Base-by-base conservation (phyloP, 2,329 filamentous ascomycete genomes). In the Fusarium redolens region DNA sequence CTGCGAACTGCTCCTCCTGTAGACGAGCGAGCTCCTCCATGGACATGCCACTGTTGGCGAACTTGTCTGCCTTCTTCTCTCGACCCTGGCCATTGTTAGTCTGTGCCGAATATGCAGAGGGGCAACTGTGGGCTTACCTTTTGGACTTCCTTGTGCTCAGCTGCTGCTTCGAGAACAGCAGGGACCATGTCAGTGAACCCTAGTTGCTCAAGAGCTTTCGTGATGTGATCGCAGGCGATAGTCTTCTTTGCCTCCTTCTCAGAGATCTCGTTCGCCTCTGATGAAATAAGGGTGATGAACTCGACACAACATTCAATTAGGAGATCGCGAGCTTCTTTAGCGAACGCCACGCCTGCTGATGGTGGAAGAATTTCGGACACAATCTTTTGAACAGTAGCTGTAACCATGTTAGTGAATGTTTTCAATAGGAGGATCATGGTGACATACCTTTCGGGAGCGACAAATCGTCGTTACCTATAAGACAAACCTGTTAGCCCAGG, bases 241-340 rank as follows among this genome's bases (percentile, higher is more conserved):
- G 96, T 99, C 88, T 99, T 99, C 86, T 99, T 99, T 55, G 95
- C 94, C 79, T 99, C 96, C 83, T 97, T 97, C 82, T 99, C 96
- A 17, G 95, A 97, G 73, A 99, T 99, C 78, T 99, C 96, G 83
- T 99, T 99, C 71, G 96, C 96, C 85, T 99, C 96, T 52, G 94
- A 97, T n/a, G 95, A 98, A 77, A 99, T 93, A 78, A 99, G 90
- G 22, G 96, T 98, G 82, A 99, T 98, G 83, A 99, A 99, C 83
- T 99, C 96, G 79, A 99, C 96, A 80, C 96, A 99, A 85, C 96
- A 98, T 85, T 98, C 96, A 78, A 99, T 99, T 58, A 99, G 88
- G 5, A 98, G 88, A 80, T 99, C 96, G 68, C 96, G 92, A 17
- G 96, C 95, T 78, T 99, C 96, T 82, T 97, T 98, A 47, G 95